phyloP scores from a whole-genome alignment of 1,284 basidiomycete genomes.

The Malassezia equina region DNA sequence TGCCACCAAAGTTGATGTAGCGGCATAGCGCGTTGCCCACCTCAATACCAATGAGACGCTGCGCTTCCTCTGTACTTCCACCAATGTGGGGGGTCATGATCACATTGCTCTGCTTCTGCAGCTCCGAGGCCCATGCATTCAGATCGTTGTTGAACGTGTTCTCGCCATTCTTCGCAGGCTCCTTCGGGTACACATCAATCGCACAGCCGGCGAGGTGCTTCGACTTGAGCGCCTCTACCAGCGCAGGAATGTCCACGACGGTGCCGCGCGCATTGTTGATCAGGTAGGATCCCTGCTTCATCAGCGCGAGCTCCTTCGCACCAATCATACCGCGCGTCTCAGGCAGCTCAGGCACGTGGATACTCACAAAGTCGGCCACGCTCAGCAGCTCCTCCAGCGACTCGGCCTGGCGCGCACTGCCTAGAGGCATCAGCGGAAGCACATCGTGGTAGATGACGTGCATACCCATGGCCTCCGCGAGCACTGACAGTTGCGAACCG shows the following conservation, averaged over 20 bases:
- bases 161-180: conserved; percentile 81
- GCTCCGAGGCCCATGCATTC: conserved; percentile 37
- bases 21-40: conserved; percentile 74
- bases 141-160: conserved; percentile 55
- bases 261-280: conserved; percentile 95
- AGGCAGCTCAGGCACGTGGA: conserved; percentile 91
- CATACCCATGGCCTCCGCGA: conserved; percentile 93
- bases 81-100: conserved; percentile 73
- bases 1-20: conserved; percentile 82
- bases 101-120: conserved; percentile 36
- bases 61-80: conserved; percentile 96
- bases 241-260: conserved; percentile 86
- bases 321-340: conserved; percentile 95
- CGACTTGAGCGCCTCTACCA: conserved; percentile 69
- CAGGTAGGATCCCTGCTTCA: conserved; percentile 91
- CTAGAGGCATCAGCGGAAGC: conserved; percentile 93
- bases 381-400: conserved; percentile 67
- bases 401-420: conserved; percentile 80
- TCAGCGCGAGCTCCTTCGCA: conserved; percentile 63
- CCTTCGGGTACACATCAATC: conserved; percentile 85
- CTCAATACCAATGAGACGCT: conserved; percentile 92
- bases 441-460: conserved; percentile 93
- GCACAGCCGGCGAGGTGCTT: conserved; percentile 86
- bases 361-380: conserved; percentile 81
- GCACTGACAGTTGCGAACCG: conserved; percentile 89